A percentile compares a stretch with the other conserved stretches of the same genome.
Conservation (phyloP, 192 early-diverging fungal species). For the Backusella mclennaniae region DNA sequence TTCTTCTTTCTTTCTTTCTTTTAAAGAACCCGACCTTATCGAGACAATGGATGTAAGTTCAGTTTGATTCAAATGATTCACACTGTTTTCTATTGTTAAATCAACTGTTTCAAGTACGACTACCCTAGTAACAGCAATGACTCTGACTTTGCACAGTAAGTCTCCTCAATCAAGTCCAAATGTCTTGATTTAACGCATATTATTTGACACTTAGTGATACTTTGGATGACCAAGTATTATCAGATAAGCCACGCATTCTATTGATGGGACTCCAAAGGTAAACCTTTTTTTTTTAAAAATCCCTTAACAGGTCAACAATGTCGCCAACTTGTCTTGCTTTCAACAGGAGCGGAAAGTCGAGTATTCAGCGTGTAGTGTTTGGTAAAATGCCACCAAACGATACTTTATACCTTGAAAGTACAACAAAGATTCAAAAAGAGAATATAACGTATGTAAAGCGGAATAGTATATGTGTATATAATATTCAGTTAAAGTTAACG, state of each 20-base stretch:
- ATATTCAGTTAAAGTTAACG: no score
- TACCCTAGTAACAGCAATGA: constrained; percentile 16
- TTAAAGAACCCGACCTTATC: no score
- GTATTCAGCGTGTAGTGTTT: constrained; percentile 84
- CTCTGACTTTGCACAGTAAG: constrained; percentile 15
- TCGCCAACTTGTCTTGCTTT: not conserved
- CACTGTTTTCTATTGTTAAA: no score
- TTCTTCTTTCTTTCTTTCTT: not conserved
- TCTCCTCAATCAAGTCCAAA: not conserved
- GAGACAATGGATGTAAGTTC: constrained; percentile 9
- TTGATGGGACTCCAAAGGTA: constrained; percentile 50
- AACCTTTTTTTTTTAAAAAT: not conserved
- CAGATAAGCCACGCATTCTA: constrained; percentile 41
- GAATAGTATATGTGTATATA: no score
- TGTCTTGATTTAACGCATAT: not conserved
- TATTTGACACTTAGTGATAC: constrained; percentile 17
- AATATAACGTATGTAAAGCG: constrained; percentile 54
- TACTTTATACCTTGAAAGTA: constrained; percentile 81
- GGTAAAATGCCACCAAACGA: constrained; percentile 87
- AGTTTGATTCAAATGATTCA: not conserved
- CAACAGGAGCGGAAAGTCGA: constrained; percentile 78
- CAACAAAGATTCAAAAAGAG: constrained; percentile 68
- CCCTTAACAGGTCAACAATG: not conserved
- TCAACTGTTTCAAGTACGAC: constrained; percentile 5
- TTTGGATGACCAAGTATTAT: constrained; percentile 21